A percentile compares a stretch with the other conserved stretches of the same genome.
Conservation (phyloP, 208 protist species). For the Leishmania amazonensis region DNA sequence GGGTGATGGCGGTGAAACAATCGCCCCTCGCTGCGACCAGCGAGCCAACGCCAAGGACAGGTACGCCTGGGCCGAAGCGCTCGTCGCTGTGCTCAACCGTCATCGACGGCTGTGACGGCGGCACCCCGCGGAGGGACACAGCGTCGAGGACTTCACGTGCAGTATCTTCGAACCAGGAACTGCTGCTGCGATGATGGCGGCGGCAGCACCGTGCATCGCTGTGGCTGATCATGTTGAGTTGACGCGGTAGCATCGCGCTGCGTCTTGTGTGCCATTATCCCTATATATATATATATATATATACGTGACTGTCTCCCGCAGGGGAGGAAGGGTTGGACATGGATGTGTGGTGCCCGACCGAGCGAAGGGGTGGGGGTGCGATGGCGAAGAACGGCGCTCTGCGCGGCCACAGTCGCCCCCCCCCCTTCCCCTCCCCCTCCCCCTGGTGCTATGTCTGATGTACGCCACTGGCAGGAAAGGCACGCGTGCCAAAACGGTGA, state of each 20-base stretch:
- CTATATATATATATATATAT: too few relatives aligned
- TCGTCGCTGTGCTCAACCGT: too few relatives aligned
- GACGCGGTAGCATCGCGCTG: background rate
- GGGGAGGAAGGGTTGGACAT: background rate
- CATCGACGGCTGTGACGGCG: background rate
- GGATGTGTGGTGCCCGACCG: background rate
- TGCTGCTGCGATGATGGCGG: background rate
- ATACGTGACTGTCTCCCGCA: too few relatives aligned
- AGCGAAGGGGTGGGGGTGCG: background rate
- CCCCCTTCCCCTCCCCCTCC: too few relatives aligned
- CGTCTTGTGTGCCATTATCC: too few relatives aligned
- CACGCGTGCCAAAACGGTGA: too few relatives aligned
- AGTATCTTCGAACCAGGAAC: background rate
- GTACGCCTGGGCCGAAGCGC: too few relatives aligned
- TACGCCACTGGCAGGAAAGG: background rate
- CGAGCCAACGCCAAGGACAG: background rate
- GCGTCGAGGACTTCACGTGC: background rate
- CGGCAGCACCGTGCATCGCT: background rate
- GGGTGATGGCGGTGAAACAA: too few relatives aligned
- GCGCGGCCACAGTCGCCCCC: too few relatives aligned
- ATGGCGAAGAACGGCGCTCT: background rate
- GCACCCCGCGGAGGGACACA: too few relatives aligned
- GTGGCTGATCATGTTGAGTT: background rate
- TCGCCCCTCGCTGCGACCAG: background rate
- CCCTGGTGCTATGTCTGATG: background rate